Conservation (phyloP, 352 stramenopile species). For the Hyaloperonospora brassicae region DNA sequence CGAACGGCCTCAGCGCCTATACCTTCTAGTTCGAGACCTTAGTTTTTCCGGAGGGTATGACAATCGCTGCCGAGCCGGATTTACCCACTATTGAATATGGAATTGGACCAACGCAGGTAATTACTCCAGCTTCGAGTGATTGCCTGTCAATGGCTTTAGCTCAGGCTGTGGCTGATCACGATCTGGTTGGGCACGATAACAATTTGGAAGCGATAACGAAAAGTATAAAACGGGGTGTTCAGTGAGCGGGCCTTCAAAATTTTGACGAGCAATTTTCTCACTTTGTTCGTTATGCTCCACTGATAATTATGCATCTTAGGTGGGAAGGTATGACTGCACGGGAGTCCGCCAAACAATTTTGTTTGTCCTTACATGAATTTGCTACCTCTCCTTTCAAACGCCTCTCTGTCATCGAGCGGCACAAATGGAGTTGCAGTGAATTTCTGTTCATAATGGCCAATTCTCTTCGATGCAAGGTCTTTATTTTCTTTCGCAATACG, state of each 20-base stretch:
- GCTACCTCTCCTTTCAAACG: not conserved
- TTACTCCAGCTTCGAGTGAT: not conserved
- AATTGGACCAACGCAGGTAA: not conserved
- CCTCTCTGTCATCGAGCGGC: not conserved
- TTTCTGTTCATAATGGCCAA: not conserved
- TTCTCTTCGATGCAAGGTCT: not conserved
- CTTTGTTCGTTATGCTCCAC: not conserved
- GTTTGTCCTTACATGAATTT: constrained; percentile 8
- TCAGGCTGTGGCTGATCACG: not conserved
- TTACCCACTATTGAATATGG: too few relatives aligned
- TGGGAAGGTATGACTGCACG: not conserved
- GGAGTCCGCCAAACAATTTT: constrained; percentile 9
- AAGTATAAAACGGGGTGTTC: not conserved
- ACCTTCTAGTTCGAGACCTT: too few relatives aligned
- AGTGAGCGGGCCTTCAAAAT: not conserved
- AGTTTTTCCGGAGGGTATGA: too few relatives aligned
- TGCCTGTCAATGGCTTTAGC: constrained; percentile 9
- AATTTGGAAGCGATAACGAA: too few relatives aligned
- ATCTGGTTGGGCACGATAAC: not conserved
- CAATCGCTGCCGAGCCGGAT: too few relatives aligned
- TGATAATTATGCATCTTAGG: not conserved
- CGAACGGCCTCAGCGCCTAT: too few relatives aligned
- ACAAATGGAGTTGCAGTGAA: constrained; percentile 4
- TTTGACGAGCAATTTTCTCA: not conserved
- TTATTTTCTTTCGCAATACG: not conserved